Percentiles rank a stretch among this genome's conserved stretches.
Evolutionary conservation across 495 filamentous ascomycete genomes (phyloP).

Genomic region (Talaromyces wortmannii): DNA sequence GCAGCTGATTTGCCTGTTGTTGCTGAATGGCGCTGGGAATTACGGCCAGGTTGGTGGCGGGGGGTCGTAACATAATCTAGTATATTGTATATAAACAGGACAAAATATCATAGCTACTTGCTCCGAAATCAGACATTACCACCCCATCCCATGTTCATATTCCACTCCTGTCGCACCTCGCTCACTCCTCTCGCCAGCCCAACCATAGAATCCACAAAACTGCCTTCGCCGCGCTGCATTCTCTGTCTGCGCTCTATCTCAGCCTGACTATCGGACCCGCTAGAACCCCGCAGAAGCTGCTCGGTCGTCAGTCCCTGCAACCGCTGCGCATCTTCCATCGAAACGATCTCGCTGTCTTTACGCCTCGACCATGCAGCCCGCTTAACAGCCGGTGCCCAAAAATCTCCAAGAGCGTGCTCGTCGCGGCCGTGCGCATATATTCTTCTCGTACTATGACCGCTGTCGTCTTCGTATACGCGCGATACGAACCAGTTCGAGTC

Average conservation of each 20-base stretch:
- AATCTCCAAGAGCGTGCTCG: slow-evolving; percentile 20
- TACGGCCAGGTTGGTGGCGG: no score
- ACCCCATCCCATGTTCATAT: slow-evolving; percentile 22
- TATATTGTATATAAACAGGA: not conserved
- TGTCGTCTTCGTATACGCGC: slow-evolving; percentile 2
- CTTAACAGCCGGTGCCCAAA: slow-evolving; percentile 32
- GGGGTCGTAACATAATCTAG: no score
- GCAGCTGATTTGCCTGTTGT: no score
- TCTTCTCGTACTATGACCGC: not conserved
- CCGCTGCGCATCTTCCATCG: slow-evolving; percentile 7
- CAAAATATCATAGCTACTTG: not conserved
- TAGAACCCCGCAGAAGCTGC: slow-evolving; percentile 1
- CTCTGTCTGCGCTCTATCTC: slow-evolving; percentile 19
- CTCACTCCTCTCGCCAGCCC: slow-evolving; percentile 20
- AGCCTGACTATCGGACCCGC: slow-evolving; percentile 8
- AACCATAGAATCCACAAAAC: slow-evolving; percentile 20
- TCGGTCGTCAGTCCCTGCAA: slow-evolving; percentile 9
- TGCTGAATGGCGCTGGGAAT: no score
- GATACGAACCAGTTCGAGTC: slow-evolving; percentile 25
- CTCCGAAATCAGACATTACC: slow-evolving; percentile 10
- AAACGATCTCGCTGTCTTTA: slow-evolving; percentile 5
- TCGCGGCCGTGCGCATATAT: slow-evolving; percentile 20
- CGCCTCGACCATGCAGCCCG: slow-evolving; percentile 16
- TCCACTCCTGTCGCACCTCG: slow-evolving; percentile 18
- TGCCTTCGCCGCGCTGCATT: slow-evolving; percentile 18